These are phyloP conservation scores for Hanseniaspora guilliermondii DNA, from an alignment of 805 yeast species.

Conservation along the genomic window DNA sequence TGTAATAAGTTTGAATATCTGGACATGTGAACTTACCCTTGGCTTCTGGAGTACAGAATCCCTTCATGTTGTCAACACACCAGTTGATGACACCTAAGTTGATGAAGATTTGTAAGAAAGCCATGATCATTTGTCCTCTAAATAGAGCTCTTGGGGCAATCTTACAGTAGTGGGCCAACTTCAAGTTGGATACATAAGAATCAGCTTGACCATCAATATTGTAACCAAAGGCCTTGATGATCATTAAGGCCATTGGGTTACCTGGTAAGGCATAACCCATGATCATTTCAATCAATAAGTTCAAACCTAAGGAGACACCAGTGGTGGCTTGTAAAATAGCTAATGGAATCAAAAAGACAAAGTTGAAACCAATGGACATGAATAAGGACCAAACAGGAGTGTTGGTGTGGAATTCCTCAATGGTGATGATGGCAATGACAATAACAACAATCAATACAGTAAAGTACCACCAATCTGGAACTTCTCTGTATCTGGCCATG, in stretches of 20 bases:
- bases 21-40: constrained; percentile 35
- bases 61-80: constrained; percentile 30
- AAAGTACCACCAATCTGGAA: constrained; percentile 51
- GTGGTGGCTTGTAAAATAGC: constrained; percentile 52
- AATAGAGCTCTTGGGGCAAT: constrained; percentile 47
- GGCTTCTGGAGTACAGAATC: constrained; percentile 32
- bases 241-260: constrained; percentile 42
- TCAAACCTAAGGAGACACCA: constrained; percentile 42
- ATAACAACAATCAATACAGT: constrained; percentile 33
- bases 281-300: constrained; percentile 46
- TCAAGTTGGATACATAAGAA: constrained; percentile 39
- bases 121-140: constrained; percentile 32
- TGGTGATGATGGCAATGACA: constrained; percentile 30
- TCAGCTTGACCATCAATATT: constrained; percentile 45
- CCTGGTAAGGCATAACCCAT: constrained; percentile 51
- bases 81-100: constrained; percentile 32
- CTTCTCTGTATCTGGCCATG: constrained; percentile 47
- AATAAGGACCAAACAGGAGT: constrained; percentile 57
- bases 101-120: constrained; percentile 31
- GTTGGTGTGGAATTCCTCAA: constrained; percentile 36
- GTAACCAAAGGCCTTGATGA: constrained; percentile 43
- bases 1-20: constrained; percentile 33
- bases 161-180: constrained; percentile 45
- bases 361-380: constrained; percentile 40
- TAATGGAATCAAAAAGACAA: constrained; percentile 44